phyloP scores from a whole-genome alignment of 106 monocot species.

The Dactylorhiza incarnata region DNA sequence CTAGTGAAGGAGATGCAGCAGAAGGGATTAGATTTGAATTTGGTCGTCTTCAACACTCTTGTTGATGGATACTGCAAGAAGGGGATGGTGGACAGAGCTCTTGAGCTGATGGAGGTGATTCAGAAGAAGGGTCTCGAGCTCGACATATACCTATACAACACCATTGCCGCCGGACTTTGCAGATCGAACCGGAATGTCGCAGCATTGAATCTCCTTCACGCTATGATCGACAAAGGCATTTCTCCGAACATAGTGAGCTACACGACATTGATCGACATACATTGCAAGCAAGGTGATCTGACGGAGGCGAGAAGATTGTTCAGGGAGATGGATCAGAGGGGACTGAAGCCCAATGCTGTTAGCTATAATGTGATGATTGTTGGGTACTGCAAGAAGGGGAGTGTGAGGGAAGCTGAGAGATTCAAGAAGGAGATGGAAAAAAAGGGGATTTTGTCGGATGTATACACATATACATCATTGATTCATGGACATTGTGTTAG shows the following conservation, averaged over 20 bases:
- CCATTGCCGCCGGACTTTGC: constrained; percentile 51
- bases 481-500: constrained; percentile 66
- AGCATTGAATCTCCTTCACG: constrained; percentile 48
- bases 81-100: constrained; percentile 52
- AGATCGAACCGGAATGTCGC: constrained; percentile 26
- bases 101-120: constrained; percentile 42
- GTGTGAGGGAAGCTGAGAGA: constrained; percentile 54
- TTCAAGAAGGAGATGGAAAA: constrained; percentile 76
- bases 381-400: constrained; percentile 78
- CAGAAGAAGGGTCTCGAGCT: constrained; percentile 63
- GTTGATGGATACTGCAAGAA: constrained; percentile 78
- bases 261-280: constrained; percentile 69
- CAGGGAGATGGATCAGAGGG: constrained; percentile 45
- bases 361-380: constrained; percentile 77
- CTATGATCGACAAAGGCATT: constrained; percentile 61
- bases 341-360: constrained; percentile 30
- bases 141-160: constrained; percentile 67
- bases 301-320: constrained; percentile 55
- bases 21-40: constrained; percentile 60
- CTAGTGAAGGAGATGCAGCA: constrained; percentile 61
- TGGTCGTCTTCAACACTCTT: constrained; percentile 61
- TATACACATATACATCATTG: constrained; percentile 72
- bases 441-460: constrained; percentile 62
- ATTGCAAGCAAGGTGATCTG: constrained; percentile 69
- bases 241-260: constrained; percentile 49